Percentiles rank a stretch among this genome's conserved stretches.
Conservation (phyloP, 352 stramenopile species). For the Phytopythium oedochilum region DNA sequence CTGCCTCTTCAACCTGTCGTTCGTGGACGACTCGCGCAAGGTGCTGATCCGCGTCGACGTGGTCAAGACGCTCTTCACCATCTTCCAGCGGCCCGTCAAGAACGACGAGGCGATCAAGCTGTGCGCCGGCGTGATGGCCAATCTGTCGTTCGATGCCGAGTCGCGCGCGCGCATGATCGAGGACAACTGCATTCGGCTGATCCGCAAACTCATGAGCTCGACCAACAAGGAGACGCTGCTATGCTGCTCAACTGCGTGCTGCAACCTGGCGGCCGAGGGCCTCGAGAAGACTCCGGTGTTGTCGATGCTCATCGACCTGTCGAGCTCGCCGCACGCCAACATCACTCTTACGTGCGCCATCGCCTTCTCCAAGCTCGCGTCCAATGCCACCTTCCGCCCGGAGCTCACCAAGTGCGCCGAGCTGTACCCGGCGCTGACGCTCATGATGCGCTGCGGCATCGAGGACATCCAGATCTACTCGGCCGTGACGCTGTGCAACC, state of each 20-base stretch:
- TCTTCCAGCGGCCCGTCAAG: constrained; percentile 65
- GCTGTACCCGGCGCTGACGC: constrained; percentile 67
- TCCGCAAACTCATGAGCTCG: constrained; percentile 65
- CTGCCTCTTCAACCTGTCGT: constrained; percentile 81
- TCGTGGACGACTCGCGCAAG: constrained; percentile 57
- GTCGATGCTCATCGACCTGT: constrained; percentile 80
- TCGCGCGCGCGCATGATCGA: constrained; percentile 53
- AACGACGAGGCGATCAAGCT: constrained; percentile 67
- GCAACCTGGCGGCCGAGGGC: constrained; percentile 64
- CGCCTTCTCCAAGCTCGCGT: constrained; percentile 72
- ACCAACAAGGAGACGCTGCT: constrained; percentile 58
- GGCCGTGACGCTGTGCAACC: constrained; percentile 81
- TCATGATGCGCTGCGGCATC: constrained; percentile 88
- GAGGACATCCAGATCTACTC: constrained; percentile 89
- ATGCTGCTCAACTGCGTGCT: constrained; percentile 69
- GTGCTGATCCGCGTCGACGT: constrained; percentile 54
- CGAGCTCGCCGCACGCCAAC: constrained; percentile 42
- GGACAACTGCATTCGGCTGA: constrained; percentile 52
- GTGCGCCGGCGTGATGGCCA: constrained; percentile 56
- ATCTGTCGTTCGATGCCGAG: constrained; percentile 72
- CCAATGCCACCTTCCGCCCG: constrained; percentile 41
- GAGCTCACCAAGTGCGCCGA: constrained; percentile 66
- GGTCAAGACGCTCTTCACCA: constrained; percentile 52
- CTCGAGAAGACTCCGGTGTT: constrained; percentile 67
- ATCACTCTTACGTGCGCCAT: constrained; percentile 78